phyloP scores from a whole-genome alignment of 306 rosid genomes.

The Pyrus betulifolia region DNA sequence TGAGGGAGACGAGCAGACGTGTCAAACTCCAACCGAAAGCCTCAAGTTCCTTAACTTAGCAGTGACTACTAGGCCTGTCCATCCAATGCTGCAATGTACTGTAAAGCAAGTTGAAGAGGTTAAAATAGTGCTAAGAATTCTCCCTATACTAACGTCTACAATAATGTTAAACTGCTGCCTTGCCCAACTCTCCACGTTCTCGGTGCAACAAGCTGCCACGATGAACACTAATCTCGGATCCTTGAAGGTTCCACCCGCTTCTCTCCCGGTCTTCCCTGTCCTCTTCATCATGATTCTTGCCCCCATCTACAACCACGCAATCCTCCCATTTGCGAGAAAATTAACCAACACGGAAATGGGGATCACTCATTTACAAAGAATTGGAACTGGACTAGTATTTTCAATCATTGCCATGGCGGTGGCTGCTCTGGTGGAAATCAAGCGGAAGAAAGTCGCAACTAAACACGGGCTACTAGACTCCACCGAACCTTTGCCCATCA shows the following conservation, averaged over 20 bases:
- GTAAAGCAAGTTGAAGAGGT: constrained; percentile 63
- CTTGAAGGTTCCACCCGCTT: constrained; percentile 74
- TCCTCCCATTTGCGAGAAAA: constrained; percentile 52
- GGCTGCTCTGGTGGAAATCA: constrained; percentile 74
- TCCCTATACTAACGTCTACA: constrained; percentile 68
- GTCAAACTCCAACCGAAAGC: constrained; percentile 28
- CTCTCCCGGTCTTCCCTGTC: constrained; percentile 67
- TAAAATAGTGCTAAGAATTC: constrained; percentile 40
- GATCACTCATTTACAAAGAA: constrained; percentile 52
- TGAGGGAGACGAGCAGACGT: constrained; percentile 16
- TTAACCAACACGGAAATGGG: constrained; percentile 56
- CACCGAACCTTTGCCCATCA: constrained; percentile 42
- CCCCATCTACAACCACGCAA: constrained; percentile 50
- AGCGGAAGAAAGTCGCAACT: constrained; percentile 47
- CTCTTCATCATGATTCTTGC: constrained; percentile 66
- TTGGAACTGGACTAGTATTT: constrained; percentile 56
- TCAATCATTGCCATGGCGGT: constrained; percentile 71
- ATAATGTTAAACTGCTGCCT: constrained; percentile 73
- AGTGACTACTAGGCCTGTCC: constrained; percentile 25
- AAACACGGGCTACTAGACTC: constrained; percentile 29
- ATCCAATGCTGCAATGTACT: constrained; percentile 45
- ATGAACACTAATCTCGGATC: constrained; percentile 63
- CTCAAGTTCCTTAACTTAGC: constrained; percentile 52
- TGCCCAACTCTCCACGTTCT: constrained; percentile 83
- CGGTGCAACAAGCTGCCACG: constrained; percentile 76